Conservation (phyloP, 441 rosid genomes). For the Gossypium davidsonii region DNA sequence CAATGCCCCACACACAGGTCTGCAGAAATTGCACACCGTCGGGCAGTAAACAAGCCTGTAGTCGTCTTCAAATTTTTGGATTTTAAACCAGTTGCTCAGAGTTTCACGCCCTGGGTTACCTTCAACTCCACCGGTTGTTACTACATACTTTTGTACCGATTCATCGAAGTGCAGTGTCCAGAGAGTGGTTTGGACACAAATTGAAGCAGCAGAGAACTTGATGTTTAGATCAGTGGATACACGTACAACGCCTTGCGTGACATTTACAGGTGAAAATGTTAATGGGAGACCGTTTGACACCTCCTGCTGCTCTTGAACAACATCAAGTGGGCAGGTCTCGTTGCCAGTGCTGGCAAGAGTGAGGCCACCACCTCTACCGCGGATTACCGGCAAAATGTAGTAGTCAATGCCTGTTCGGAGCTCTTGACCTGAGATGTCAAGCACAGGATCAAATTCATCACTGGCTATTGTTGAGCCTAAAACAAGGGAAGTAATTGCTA, state of each 20-base stretch:
- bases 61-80: conserved; percentile 30
- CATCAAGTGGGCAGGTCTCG: conserved; percentile 32
- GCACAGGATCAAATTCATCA: conserved; percentile 24
- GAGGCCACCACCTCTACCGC: conserved; percentile 53
- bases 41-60: conserved; percentile 60
- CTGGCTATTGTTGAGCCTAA: background rate
- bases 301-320: conserved; percentile 35
- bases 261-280: conserved; percentile 30
- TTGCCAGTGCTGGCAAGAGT: conserved; percentile 29
- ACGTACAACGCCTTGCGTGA: conserved; percentile 21
- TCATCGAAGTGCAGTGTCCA: conserved; percentile 42
- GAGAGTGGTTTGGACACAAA: conserved; percentile 32
- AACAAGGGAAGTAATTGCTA: background rate
- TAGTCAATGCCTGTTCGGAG: conserved; percentile 28
- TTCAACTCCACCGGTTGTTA: conserved; percentile 41
- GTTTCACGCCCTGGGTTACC: conserved; percentile 48
- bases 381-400: conserved; percentile 41
- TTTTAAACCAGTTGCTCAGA: conserved; percentile 47
- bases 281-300: conserved; percentile 34
- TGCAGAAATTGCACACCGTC: conserved; percentile 32
- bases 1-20: conserved; percentile 25
- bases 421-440: conserved; percentile 25
- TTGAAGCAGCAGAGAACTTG: conserved; percentile 31
- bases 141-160: conserved; percentile 21
- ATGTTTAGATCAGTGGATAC: conserved; percentile 46